A percentile compares a stretch with the other conserved stretches of the same genome.
phyloP scores from a whole-genome alignment of 768 basidiomycete genomes.

The Clathrus columnatus region DNA sequence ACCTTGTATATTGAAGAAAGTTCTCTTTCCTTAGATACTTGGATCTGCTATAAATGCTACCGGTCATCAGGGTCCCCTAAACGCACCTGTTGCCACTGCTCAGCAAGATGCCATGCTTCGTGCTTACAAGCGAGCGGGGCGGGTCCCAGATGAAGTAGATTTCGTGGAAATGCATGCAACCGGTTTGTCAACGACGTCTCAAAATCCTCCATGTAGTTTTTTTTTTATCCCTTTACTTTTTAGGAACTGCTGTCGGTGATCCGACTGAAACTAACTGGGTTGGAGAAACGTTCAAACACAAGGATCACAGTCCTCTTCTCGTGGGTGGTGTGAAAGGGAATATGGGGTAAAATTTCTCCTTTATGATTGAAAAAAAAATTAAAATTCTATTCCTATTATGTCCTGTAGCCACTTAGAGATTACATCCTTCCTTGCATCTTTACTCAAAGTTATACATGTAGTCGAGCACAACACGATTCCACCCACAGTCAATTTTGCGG shows the following conservation, averaged over 20 bases:
- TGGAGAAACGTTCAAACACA: conserved; percentile 5
- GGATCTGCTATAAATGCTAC: conserved; percentile 30
- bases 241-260: conserved; percentile 20
- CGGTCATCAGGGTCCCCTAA: conserved; percentile 28
- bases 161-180: conserved; percentile 45
- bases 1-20: not conserved
- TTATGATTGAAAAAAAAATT: not conserved
- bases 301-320: conserved; percentile 17
- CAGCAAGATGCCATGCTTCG: conserved; percentile 30
- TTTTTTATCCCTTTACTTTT: not conserved
- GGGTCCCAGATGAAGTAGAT: conserved; percentile 33
- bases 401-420: conserved; percentile 31
- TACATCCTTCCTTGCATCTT: conserved; percentile 34
- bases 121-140: conserved; percentile 26
- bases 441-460: conserved; percentile 35
- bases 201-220: not conserved
- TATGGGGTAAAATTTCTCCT: conserved; percentile 17
- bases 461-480: conserved; percentile 29
- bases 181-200: conserved; percentile 18
- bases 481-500: conserved; percentile 30
- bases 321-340: conserved; percentile 13
- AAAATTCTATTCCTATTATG: not conserved
- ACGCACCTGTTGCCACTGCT: conserved; percentile 29
- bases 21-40: conserved; percentile 30
- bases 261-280: conserved; percentile 9